Conservation (phyloP, 2,329 filamentous ascomycete genomes). For the Lachnellula arida region DNA sequence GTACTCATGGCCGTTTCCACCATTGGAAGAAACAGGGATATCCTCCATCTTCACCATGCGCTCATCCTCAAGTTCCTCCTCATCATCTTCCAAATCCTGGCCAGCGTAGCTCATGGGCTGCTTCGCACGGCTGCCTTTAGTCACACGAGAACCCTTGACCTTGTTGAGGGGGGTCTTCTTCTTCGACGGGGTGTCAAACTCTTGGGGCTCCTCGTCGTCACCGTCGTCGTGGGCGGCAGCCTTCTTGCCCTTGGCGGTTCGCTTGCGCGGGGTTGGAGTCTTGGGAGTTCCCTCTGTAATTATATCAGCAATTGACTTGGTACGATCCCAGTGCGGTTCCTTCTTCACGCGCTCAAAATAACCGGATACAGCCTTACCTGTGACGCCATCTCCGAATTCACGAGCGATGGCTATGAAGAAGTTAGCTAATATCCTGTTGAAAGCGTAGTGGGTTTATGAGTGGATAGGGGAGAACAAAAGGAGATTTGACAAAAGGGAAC, state of each 20-base stretch:
- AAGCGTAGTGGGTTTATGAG: constrained; percentile 7
- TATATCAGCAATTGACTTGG: constrained; percentile 11
- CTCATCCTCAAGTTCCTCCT: constrained; percentile 5
- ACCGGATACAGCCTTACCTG: constrained; percentile 27
- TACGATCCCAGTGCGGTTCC: constrained; percentile 20
- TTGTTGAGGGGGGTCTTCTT: constrained; percentile 22
- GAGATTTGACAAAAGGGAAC: constrained; percentile 15
- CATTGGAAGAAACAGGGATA: not conserved
- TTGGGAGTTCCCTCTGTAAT: constrained; percentile 4
- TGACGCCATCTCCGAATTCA: constrained; percentile 23
- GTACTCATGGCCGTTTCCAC: constrained; percentile 5
- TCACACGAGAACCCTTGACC: constrained; percentile 17
- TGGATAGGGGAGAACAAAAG: constrained; percentile 7
- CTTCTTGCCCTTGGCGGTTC: not conserved
- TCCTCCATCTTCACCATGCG: not conserved
- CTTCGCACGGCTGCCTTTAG: constrained; percentile 7
- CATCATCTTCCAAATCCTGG: constrained; percentile 7
- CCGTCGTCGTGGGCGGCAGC: constrained; percentile 3
- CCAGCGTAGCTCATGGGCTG: not conserved
- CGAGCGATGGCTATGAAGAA: constrained; percentile 24
- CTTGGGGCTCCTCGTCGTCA: constrained; percentile 4
- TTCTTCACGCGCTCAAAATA: constrained; percentile 27
- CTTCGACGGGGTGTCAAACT: constrained; percentile 14
- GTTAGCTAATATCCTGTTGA: constrained; percentile 23
- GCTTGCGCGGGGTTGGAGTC: not conserved